Conservation (phyloP, 108 stramenopile species). For the Poteriospumella lacustris region DNA sequence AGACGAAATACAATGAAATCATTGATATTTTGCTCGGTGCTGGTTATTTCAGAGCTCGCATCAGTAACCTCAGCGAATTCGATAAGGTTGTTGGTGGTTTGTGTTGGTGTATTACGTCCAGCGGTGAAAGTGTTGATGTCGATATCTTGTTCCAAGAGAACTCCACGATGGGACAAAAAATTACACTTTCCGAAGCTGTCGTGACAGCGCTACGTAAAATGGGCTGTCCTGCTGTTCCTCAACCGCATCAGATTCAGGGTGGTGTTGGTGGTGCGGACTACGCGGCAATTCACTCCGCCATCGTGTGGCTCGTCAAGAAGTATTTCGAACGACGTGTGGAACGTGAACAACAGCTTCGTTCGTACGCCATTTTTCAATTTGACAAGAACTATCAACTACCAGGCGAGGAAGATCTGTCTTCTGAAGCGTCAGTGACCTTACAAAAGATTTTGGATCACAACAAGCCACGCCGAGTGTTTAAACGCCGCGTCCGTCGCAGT, state of each 20-base stretch:
- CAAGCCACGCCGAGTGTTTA: constrained; percentile 1
- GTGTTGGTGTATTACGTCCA: constrained; percentile 36
- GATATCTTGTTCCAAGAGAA: constrained; percentile 36
- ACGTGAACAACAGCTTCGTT: constrained; percentile 22
- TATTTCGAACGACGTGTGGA: constrained; percentile 27
- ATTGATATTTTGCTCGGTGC: constrained; percentile 23
- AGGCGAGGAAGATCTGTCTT: not conserved
- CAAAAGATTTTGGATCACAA: not conserved
- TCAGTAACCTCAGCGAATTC: constrained; percentile 16
- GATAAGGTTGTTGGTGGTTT: constrained; percentile 36
- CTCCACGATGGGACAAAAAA: constrained; percentile 25
- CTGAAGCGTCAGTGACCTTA: not conserved
- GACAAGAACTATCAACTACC: constrained; percentile 18
- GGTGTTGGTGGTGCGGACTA: constrained; percentile 34
- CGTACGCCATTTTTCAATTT: constrained; percentile 17
- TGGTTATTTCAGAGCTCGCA: constrained; percentile 34
- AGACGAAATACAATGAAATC: constrained; percentile 18
- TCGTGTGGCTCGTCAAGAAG: constrained; percentile 31
- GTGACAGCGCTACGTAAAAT: constrained; percentile 34
- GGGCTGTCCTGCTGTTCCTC: constrained; percentile 20
- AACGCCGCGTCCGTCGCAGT: not conserved
- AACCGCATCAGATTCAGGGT: constrained; percentile 39
- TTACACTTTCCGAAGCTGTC: constrained; percentile 28
- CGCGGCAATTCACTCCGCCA: constrained; percentile 22
- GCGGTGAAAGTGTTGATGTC: constrained; percentile 34